phyloP scores from a whole-genome alignment of 148 eudicot species.

The Rhododendron simsii region DNA sequence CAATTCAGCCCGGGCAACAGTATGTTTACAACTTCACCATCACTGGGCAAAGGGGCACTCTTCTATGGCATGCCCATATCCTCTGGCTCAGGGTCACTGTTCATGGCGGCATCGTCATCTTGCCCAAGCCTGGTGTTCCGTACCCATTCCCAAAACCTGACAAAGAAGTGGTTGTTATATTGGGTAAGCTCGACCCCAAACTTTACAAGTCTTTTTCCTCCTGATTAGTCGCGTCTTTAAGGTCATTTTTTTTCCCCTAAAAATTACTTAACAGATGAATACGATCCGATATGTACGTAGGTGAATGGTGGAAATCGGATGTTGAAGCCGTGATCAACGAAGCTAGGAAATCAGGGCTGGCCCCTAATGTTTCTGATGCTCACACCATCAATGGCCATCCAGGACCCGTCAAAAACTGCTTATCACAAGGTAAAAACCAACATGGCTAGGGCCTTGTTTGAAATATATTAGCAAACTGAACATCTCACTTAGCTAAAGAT shows the following conservation, averaged over 20 bases:
- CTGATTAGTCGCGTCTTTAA: background rate
- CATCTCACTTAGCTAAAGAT: background rate
- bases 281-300: conserved; percentile 21
- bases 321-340: conserved; percentile 63
- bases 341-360: conserved; percentile 43
- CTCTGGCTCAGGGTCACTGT: conserved; percentile 74
- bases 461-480: background rate
- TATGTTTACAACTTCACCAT: conserved; percentile 72
- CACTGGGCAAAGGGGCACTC: conserved; percentile 77
- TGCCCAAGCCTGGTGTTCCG: conserved; percentile 54
- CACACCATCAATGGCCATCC: conserved; percentile 74
- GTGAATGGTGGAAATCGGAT: conserved; percentile 91
- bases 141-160: conserved; percentile 74
- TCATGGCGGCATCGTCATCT: conserved; percentile 69
- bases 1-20: conserved; percentile 60
- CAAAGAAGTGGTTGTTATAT: conserved; percentile 46
- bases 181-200: conserved; percentile 35
- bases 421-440: conserved; percentile 25
- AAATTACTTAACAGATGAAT: background rate
- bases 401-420: conserved; percentile 59
- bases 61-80: conserved; percentile 82
- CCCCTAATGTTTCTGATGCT: conserved; percentile 82
- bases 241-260: background rate
- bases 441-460: background rate
- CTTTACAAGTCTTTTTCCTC: background rate